These are phyloP conservation scores for Botryotinia calthae DNA, from an alignment of 2,329 filamentous ascomycete genomes.

Conservation along the genomic window DNA sequence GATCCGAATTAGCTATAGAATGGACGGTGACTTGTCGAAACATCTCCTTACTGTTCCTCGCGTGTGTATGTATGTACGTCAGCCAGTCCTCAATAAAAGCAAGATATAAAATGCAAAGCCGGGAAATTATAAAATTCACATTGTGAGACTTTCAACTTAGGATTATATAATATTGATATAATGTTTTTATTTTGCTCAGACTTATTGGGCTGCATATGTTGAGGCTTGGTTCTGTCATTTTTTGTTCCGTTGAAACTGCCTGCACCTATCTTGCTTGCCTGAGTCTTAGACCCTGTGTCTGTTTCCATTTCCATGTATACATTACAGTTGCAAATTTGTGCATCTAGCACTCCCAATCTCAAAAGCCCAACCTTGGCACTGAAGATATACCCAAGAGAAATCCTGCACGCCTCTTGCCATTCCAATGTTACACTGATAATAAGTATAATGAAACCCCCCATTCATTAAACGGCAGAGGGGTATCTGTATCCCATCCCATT, in stretches of 20 bases:
- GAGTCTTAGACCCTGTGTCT: neutral
- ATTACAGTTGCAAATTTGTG: neutral
- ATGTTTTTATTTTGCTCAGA: neutral
- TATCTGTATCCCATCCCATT: conserved; percentile 10
- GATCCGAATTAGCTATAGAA: conserved; percentile 1
- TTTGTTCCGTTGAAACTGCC: neutral
- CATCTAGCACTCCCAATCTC: neutral
- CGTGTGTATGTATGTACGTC: neutral
- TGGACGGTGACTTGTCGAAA: neutral
- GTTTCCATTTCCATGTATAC: conserved; percentile 4
- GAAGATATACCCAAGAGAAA: conserved; percentile 2
- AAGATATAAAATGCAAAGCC: neutral
- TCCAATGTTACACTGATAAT: conserved; percentile 6
- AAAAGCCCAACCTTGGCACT: neutral
- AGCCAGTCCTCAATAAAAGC: neutral
- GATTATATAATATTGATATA: neutral
- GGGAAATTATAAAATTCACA: neutral
- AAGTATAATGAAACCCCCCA: neutral
- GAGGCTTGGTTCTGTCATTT: neutral
- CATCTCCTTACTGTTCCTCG: neutral
- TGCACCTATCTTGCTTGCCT: neutral
- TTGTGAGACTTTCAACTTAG: neutral
- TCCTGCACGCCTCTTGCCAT: conserved; percentile 12
- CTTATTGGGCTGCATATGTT: neutral
- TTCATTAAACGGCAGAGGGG: conserved; percentile 7